A percentile compares a stretch with the other conserved stretches of the same genome.
Conservation (phyloP, 1,284 basidiomycete species). For the Heterobasidion annosum region DNA sequence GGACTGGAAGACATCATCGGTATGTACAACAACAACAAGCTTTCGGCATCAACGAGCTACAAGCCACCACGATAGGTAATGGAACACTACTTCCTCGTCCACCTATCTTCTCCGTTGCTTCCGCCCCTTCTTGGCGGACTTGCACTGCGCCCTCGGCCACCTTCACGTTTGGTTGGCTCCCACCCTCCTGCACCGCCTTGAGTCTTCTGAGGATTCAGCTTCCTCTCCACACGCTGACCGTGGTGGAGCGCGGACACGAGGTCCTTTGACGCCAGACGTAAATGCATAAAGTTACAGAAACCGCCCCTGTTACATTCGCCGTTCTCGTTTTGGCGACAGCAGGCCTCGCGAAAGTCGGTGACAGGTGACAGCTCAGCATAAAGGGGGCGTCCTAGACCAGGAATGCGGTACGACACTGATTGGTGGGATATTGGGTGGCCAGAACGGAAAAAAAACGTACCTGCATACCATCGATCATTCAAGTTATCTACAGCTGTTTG, state of each 20-base stretch:
- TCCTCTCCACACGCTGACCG: constrained; percentile 79
- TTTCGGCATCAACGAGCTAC: not conserved
- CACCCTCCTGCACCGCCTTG: constrained; percentile 67
- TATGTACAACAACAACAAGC: not conserved
- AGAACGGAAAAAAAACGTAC: constrained; percentile 33
- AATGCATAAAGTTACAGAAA: constrained; percentile 99
- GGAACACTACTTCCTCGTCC: constrained; percentile 30
- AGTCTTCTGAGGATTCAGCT: constrained; percentile 56
- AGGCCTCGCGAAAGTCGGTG: constrained; percentile 98
- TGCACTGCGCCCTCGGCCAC: constrained; percentile 58
- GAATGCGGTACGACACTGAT: constrained; percentile 2
- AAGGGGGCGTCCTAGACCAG: constrained; percentile 71
- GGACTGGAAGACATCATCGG: too few species aligned
- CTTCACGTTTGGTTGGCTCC: constrained; percentile 65
- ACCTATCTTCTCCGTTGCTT: constrained; percentile 66
- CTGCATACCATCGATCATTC: constrained; percentile 98
- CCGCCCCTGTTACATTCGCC: constrained; percentile 95
- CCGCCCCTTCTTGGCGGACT: constrained; percentile 56
- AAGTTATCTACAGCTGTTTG: constrained; percentile 88
- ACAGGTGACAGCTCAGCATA: constrained; percentile 98
- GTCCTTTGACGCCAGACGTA: constrained; percentile 78
- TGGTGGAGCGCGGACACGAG: constrained; percentile 73
- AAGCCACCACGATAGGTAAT: not conserved
- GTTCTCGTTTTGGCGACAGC: constrained; percentile 96
- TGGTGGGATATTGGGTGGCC: not conserved